These are phyloP conservation scores for Arthrobotrys iridis DNA, from an alignment of 2,329 filamentous ascomycete species.

Conservation along the genomic window DNA sequence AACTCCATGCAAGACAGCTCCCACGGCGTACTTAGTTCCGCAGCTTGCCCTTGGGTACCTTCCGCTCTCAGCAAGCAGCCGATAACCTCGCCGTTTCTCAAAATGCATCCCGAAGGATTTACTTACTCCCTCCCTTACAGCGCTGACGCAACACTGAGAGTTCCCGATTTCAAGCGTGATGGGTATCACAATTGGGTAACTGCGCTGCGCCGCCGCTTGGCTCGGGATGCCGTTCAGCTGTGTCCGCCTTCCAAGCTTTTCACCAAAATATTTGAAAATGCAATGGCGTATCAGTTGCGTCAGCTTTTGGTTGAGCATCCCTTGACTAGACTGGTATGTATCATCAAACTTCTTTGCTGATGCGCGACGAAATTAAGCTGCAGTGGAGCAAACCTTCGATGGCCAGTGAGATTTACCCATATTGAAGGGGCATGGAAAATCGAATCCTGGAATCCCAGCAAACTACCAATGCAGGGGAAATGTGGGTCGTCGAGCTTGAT, in stretches of 20 bases:
- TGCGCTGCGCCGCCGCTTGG: slow-evolving; percentile 29
- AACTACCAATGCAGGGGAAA: slow-evolving; percentile 48
- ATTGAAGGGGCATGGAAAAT: slow-evolving; percentile 53
- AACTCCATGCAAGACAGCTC: slow-evolving; percentile 46
- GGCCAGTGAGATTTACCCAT: slow-evolving; percentile 52
- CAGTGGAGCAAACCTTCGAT: slow-evolving; percentile 28
- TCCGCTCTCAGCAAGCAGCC: slow-evolving; percentile 43
- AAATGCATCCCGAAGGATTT: slow-evolving; percentile 23
- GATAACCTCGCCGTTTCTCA: slow-evolving; percentile 48
- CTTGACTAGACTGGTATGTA: slow-evolving; percentile 18
- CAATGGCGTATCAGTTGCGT: slow-evolving; percentile 51
- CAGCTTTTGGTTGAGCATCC: slow-evolving; percentile 27
- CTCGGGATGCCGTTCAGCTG: slow-evolving; percentile 22
- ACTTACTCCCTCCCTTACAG: not conserved
- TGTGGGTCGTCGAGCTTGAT: slow-evolving; percentile 44
- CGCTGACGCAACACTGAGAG: slow-evolving; percentile 14
- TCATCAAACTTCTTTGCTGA: slow-evolving; percentile 22
- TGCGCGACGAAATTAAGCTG: slow-evolving; percentile 45
- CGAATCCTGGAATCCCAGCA: slow-evolving; percentile 38
- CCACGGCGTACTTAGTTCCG: slow-evolving; percentile 21
- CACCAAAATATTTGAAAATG: slow-evolving; percentile 6
- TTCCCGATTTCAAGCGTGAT: not conserved
- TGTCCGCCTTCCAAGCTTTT: slow-evolving; percentile 32
- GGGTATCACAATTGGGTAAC: slow-evolving; percentile 34
- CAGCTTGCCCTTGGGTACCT: slow-evolving; percentile 34